These are phyloP conservation scores for Marchantia paleacea DNA, from an alignment of 225 moss, liverwort and hornwort species.

Conservation along the genomic window DNA sequence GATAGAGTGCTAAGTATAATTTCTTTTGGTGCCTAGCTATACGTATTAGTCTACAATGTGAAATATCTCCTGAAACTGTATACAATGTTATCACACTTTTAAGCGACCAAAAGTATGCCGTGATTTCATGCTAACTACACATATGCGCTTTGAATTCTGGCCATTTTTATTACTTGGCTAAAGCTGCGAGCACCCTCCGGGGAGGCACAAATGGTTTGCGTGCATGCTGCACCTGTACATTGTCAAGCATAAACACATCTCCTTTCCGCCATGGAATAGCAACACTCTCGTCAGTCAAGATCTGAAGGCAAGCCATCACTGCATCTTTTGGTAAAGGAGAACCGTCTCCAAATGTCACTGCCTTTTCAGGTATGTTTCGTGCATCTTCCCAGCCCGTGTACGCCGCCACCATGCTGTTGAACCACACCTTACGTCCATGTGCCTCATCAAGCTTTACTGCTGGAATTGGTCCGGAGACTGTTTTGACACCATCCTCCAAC, in stretches of 20 bases:
- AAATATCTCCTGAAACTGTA: too few relatives aligned
- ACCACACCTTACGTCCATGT: conserved; percentile 84
- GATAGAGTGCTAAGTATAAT: too few relatives aligned
- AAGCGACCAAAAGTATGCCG: too few relatives aligned
- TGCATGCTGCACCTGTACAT: conserved; percentile 78
- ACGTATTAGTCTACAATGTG: too few relatives aligned
- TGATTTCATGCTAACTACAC: too few relatives aligned
- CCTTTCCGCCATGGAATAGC: conserved; percentile 87
- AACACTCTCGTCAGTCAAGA: conserved; percentile 84
- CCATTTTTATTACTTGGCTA: conserved; percentile 52
- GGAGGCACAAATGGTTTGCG: conserved; percentile 81
- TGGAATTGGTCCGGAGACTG: conserved; percentile 80
- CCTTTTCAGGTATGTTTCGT: conserved; percentile 76
- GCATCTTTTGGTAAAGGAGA: conserved; percentile 60
- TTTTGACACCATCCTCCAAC: conserved; percentile 79
- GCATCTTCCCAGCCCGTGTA: conserved; percentile 96
- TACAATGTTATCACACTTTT: too few relatives aligned
- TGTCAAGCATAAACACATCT: conserved; percentile 82
- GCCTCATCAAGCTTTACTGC: conserved; percentile 72
- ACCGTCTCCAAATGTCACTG: conserved; percentile 88
- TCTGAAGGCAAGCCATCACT: conserved; percentile 69
- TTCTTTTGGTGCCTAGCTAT: too few relatives aligned
- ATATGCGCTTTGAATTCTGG: background rate
- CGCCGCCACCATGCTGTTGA: conserved; percentile 99
- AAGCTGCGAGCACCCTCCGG: conserved; percentile 84